Evolutionary conservation across 148 eudicot genomes (phyloP).

Genomic region (Vaccinium corymbosum): DNA sequence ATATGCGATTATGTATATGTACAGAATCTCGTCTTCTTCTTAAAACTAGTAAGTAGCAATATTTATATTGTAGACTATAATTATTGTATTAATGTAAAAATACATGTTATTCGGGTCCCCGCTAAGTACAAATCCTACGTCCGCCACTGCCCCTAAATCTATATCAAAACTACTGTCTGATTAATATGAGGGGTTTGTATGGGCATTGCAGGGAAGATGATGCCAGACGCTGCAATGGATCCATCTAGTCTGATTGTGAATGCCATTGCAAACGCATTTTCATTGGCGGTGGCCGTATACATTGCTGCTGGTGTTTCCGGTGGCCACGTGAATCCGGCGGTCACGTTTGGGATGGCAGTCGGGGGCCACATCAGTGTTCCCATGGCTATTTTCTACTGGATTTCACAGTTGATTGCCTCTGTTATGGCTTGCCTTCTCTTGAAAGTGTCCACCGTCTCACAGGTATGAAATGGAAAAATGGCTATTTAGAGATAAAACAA

Average conservation of each 20-base stretch:
- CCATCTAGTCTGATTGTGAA: conserved; percentile 49
- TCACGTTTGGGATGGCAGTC: conserved; percentile 64
- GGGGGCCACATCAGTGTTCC: conserved; percentile 71
- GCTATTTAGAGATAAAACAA: neutral
- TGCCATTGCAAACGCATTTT: conserved; percentile 71
- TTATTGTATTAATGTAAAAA: no score
- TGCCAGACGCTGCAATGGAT: conserved; percentile 47
- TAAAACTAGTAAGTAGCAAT: no score
- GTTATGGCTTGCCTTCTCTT: conserved; percentile 73
- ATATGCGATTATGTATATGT: no score
- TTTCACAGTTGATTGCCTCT: conserved; percentile 73
- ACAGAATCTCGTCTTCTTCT: no score
- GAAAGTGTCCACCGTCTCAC: conserved; percentile 51
- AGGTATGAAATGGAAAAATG: conserved; percentile 30
- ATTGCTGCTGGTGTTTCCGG: conserved; percentile 51
- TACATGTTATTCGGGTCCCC: no score
- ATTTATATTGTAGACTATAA: no score
- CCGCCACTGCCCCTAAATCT: no score
- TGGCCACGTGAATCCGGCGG: conserved; percentile 66
- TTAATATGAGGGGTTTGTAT: neutral
- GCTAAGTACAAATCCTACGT: no score
- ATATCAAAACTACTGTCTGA: neutral
- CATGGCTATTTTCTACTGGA: conserved; percentile 68
- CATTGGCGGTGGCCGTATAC: conserved; percentile 52
- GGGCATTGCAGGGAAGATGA: conserved; percentile 40